phyloP scores from a whole-genome alignment of 2,329 filamentous ascomycete species.

The Fusarium sterilihyphosum region DNA sequence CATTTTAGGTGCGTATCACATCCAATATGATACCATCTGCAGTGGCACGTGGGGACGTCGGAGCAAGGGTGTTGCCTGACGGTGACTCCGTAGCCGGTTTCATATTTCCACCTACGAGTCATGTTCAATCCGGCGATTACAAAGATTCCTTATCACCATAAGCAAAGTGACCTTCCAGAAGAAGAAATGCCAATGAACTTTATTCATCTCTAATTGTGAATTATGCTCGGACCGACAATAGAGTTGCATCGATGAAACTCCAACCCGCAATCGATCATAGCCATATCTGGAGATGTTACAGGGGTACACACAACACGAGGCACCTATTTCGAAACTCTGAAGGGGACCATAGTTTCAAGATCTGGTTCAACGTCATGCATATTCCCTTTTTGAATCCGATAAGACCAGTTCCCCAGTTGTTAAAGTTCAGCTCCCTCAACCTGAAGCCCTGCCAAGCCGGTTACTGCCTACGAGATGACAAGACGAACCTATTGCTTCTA shows the following conservation, averaged over 20 bases:
- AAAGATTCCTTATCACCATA: not conserved
- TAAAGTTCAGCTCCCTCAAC: slow-evolving; percentile 10
- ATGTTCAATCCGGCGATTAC: not conserved
- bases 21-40: not conserved
- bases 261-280: not conserved
- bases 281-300: not conserved
- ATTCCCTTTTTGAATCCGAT: slow-evolving; percentile 15
- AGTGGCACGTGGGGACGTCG: not conserved
- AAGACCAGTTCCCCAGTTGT: slow-evolving; percentile 20
- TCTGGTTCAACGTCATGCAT: not conserved
- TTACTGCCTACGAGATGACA: not conserved
- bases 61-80: not conserved
- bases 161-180: not conserved
- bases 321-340: not conserved
- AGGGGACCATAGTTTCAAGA: slow-evolving; percentile 1
- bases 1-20: not conserved
- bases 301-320: not conserved
- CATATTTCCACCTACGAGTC: not conserved
- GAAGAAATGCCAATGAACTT: not conserved
- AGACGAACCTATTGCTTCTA: not conserved
- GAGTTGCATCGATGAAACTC: not conserved
- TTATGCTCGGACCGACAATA: slow-evolving; percentile 6
- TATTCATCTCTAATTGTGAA: not conserved
- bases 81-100: slow-evolving; percentile 14
- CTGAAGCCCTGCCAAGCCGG: slow-evolving; percentile 18